Evolutionary conservation across 257 asterid species (phyloP).

Genomic region (Solanum clarkiae): DNA sequence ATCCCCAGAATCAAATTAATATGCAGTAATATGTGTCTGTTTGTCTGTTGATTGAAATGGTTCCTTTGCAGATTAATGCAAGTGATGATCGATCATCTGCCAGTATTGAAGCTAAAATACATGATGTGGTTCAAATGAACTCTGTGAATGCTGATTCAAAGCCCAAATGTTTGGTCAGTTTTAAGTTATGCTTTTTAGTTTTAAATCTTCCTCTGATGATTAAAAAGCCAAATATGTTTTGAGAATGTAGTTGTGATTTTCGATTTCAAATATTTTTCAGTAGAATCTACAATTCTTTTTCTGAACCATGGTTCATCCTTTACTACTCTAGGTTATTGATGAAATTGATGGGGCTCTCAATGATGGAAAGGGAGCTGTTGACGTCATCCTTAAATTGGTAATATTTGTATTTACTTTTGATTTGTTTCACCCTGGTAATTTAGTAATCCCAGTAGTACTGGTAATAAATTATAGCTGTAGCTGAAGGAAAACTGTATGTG

Average conservation of each 20-base stretch:
- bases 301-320: background rate
- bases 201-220: background rate
- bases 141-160: conserved; percentile 79
- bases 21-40: background rate
- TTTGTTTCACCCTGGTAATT: background rate
- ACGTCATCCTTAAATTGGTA: conserved; percentile 77
- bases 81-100: conserved; percentile 94
- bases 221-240: conserved; percentile 77
- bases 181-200: background rate
- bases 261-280: background rate
- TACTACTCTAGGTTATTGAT: conserved; percentile 58
- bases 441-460: background rate
- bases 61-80: conserved; percentile 75
- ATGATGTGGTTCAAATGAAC: conserved; percentile 88
- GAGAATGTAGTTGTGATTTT: background rate
- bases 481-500: background rate
- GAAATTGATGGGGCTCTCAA: conserved; percentile 98
- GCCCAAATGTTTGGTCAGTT: conserved; percentile 96
- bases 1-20: background rate
- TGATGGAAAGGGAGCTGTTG: conserved; percentile 98
- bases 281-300: background rate
- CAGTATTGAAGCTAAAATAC: conserved; percentile 75
- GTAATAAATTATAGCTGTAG: background rate
- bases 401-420: conserved; percentile 5
- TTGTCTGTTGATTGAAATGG: background rate